These are phyloP conservation scores for Candida glucosophila DNA, from an alignment of 1,139 yeast species.

Conservation along the genomic window DNA sequence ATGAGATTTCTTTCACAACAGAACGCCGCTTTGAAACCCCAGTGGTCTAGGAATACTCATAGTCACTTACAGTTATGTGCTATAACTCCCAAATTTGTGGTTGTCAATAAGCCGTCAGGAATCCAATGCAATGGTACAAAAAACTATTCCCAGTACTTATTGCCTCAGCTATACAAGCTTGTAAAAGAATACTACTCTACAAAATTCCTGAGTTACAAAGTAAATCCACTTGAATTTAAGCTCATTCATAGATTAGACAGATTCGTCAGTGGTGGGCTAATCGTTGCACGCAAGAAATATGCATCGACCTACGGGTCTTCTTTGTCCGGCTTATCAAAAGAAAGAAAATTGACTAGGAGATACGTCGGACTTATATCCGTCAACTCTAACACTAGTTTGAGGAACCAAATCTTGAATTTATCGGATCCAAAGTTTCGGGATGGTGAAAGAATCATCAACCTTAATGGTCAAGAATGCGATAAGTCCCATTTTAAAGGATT, in stretches of 20 bases:
- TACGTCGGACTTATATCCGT: slow-evolving; percentile 14
- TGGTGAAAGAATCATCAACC: not conserved
- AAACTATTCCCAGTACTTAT: slow-evolving; percentile 5
- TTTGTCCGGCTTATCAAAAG: slow-evolving; percentile 2
- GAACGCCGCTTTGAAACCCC: too few relatives aligned
- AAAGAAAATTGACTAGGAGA: slow-evolving; percentile 8
- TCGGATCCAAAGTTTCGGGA: slow-evolving; percentile 1
- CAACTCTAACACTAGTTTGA: not conserved
- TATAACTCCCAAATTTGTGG: slow-evolving; percentile 11
- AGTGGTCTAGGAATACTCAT: too few relatives aligned
- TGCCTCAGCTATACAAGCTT: slow-evolving; percentile 9
- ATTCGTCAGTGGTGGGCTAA: slow-evolving; percentile 18
- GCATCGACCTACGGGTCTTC: slow-evolving; percentile 2
- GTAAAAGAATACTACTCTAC: slow-evolving; percentile 6
- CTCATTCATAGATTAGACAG: slow-evolving; percentile 16
- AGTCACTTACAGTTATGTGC: too few relatives aligned
- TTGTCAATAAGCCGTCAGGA: slow-evolving; percentile 17
- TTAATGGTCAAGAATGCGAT: not conserved
- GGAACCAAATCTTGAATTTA: slow-evolving; percentile 1
- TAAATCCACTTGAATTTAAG: slow-evolving; percentile 9
- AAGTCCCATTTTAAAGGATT: too few relatives aligned
- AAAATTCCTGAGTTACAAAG: slow-evolving; percentile 5
- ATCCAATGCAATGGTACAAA: slow-evolving; percentile 10
- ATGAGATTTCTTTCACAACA: too few relatives aligned
- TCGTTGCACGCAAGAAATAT: slow-evolving; percentile 8